phyloP scores from a whole-genome alignment of 768 basidiomycete species.

The Collybia sp. region DNA sequence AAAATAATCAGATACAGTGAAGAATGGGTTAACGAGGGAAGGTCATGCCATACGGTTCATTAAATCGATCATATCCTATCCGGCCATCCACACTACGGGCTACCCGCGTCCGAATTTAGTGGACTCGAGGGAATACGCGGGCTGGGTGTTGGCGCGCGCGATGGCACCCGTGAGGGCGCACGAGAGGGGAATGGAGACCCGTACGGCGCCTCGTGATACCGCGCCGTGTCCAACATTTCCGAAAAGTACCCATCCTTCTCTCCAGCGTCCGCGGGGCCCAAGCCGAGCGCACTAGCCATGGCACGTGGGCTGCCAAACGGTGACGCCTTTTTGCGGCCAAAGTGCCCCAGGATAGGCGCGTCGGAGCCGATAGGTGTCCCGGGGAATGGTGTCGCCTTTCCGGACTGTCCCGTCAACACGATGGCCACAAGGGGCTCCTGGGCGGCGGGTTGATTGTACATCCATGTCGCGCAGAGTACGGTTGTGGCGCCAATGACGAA shows the following conservation, averaged over 20 bases:
- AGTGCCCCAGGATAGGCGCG: conserved; percentile 59
- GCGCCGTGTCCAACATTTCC: conserved; percentile 28
- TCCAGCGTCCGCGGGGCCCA: conserved; percentile 18
- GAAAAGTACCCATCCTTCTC: conserved; percentile 11
- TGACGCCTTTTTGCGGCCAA: conserved; percentile 39
- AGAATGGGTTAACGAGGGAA: background rate
- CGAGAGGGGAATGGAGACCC: conserved; percentile 37
- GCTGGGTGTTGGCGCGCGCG: conserved; percentile 23
- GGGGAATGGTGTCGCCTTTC: conserved; percentile 22
- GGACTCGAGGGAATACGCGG: conserved; percentile 11
- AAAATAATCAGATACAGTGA: background rate
- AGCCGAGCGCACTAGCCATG: conserved; percentile 45
- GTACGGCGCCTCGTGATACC: conserved; percentile 35
- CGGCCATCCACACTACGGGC: background rate
- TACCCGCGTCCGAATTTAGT: conserved; percentile 5
- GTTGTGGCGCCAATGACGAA: conserved; percentile 85
- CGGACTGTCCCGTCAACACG: conserved; percentile 17
- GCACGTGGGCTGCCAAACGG: conserved; percentile 47
- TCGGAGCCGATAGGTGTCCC: conserved; percentile 36
- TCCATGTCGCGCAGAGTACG: conserved; percentile 86
- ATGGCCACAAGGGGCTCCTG: conserved; percentile 21
- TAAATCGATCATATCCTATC: background rate
- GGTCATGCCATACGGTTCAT: background rate
- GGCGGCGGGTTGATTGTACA: conserved; percentile 80
- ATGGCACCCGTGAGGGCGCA: conserved; percentile 25